A percentile compares a stretch with the other conserved stretches of the same genome.
These are phyloP conservation scores for Calamus simplicifolius DNA, from an alignment of 176 grass and related monocot species.

Conservation along the genomic window DNA sequence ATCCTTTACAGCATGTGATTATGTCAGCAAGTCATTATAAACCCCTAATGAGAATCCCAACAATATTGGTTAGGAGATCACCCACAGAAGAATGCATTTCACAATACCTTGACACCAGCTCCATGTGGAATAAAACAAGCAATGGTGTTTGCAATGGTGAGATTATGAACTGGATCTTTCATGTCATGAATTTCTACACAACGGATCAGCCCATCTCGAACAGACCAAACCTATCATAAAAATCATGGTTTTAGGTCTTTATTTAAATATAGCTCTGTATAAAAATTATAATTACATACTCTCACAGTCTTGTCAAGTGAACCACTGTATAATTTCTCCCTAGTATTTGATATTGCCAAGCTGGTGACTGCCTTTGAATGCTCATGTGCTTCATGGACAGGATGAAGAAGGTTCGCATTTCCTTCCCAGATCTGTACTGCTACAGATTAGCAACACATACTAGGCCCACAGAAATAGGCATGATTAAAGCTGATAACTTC, in stretches of 20 bases:
- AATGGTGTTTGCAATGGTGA: conserved; percentile 31
- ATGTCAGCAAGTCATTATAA: too few species aligned
- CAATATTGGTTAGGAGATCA: too few species aligned
- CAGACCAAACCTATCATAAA: conserved; percentile 40
- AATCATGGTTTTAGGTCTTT: too few species aligned
- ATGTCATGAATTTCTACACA: conserved; percentile 45
- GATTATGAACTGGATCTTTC: conserved; percentile 37
- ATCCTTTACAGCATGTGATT: too few species aligned
- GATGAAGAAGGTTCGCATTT: conserved; percentile 38
- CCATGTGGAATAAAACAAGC: conserved; percentile 52
- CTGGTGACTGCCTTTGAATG: conserved; percentile 55
- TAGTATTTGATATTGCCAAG: conserved; percentile 25
- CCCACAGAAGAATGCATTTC: background rate
- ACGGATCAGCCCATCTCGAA: conserved; percentile 31
- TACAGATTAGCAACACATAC: too few species aligned
- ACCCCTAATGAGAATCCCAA: too few species aligned
- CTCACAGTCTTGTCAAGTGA: conserved; percentile 50
- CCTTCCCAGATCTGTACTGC: conserved; percentile 48
- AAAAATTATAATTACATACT: conserved; percentile 13
- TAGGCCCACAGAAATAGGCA: too few species aligned
- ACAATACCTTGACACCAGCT: conserved; percentile 45
- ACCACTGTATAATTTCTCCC: conserved; percentile 50
- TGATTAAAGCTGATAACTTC: too few species aligned
- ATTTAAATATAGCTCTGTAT: background rate
- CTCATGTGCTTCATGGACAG: conserved; percentile 34